Percentiles rank a stretch among this genome's conserved stretches.
These are phyloP conservation scores for Picochlorum costavermella DNA, from an alignment of 139 green algal species.

Conservation along the genomic window DNA sequence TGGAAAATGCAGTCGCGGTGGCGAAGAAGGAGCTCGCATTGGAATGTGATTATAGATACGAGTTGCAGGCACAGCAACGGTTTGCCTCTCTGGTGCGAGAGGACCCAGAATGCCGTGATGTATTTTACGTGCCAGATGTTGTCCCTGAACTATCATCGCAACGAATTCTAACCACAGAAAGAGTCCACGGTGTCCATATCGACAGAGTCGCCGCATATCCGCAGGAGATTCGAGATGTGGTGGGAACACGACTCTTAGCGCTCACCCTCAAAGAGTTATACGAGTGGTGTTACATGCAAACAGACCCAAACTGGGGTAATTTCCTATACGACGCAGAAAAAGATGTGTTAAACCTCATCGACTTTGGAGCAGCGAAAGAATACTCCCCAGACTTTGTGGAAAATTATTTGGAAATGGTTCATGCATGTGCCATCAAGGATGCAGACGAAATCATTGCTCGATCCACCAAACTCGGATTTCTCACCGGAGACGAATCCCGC, in stretches of 20 bases:
- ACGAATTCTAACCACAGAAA: constrained; percentile 72
- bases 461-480: constrained; percentile 77
- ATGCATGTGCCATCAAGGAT: constrained; percentile 73
- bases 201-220: constrained; percentile 63
- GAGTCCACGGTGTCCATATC: constrained; percentile 72
- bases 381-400: constrained; percentile 59
- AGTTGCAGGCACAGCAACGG: constrained; percentile 39
- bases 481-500: constrained; percentile 75
- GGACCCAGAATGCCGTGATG: constrained; percentile 22
- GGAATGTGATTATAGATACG: constrained; percentile 89
- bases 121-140: constrained; percentile 69
- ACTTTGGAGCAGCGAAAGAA: constrained; percentile 83
- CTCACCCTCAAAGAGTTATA: constrained; percentile 90
- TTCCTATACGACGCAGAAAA: constrained; percentile 85
- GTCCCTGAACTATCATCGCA: constrained; percentile 55
- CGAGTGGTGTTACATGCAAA: constrained; percentile 92
- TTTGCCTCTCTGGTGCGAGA: constrained; percentile 52
- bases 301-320: constrained; percentile 92
- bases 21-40: constrained; percentile 83
- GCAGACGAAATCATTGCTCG: constrained; percentile 49
- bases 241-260: constrained; percentile 71
- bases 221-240: constrained; percentile 60
- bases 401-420: constrained; percentile 90
- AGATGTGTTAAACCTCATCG: constrained; percentile 72
- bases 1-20: constrained; percentile 76